Conservation (phyloP, 1,284 basidiomycete genomes). For the Malassezia furfur region DNA sequence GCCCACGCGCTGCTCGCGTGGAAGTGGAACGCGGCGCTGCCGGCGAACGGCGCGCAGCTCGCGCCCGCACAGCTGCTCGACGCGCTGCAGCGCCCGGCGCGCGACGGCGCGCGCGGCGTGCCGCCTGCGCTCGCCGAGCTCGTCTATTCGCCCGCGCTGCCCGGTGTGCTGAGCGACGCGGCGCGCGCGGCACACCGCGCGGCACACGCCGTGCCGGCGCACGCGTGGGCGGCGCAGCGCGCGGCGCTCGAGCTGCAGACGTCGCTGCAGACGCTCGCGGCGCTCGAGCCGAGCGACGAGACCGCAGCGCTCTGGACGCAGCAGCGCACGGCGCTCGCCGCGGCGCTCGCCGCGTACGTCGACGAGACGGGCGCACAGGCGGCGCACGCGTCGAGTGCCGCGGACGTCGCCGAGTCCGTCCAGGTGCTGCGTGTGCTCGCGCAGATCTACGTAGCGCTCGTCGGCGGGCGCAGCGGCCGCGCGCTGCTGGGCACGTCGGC, state of each 20-base stretch:
- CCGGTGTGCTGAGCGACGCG: background rate
- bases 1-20: background rate
- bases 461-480: background rate
- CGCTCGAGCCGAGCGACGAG: background rate
- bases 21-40: background rate
- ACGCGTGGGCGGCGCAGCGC: background rate
- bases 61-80: background rate
- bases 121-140: background rate
- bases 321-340: slow-evolving; percentile 6
- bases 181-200: background rate
- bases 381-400: background rate
- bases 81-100: background rate
- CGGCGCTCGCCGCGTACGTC: background rate
- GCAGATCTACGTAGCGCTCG: slow-evolving; percentile 4
- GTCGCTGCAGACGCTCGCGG: background rate
- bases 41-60: background rate
- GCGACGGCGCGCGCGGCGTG: background rate
- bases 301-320: background rate
- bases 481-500: background rate
- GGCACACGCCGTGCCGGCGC: background rate
- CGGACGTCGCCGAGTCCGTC: background rate
- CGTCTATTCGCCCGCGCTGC: background rate
- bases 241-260: background rate
- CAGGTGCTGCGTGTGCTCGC: slow-evolving; percentile 5
- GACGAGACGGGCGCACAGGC: background rate